phyloP scores from a whole-genome alignment of 768 basidiomycete genomes.

The Termitomyces eurrhizus region DNA sequence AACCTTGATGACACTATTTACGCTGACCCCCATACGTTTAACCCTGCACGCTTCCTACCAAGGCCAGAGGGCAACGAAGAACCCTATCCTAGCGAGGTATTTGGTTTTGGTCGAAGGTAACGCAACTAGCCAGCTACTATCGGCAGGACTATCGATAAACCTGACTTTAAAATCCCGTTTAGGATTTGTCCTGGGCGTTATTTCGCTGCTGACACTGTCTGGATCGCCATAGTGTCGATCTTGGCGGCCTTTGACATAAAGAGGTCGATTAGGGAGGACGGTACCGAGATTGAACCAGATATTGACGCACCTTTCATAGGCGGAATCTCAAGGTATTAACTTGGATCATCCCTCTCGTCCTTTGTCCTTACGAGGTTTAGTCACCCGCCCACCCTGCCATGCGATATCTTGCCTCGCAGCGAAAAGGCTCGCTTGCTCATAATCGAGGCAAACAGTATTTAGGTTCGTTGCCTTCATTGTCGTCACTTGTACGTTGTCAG shows the following conservation, averaged over 20 bases:
- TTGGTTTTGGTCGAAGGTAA: constrained; percentile 18
- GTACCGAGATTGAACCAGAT: constrained; percentile 29
- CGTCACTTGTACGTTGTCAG: too few relatives aligned
- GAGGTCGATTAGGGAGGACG: constrained; percentile 27
- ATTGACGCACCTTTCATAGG: constrained; percentile 25
- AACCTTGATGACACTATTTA: constrained; percentile 33
- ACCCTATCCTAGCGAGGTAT: constrained; percentile 10
- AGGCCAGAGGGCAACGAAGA: constrained; percentile 15
- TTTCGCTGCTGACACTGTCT: constrained; percentile 36
- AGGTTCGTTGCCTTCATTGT: too few relatives aligned
- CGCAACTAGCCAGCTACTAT: not conserved
- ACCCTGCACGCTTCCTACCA: constrained; percentile 36
- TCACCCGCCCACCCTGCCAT: not conserved
- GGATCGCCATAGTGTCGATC: constrained; percentile 17
- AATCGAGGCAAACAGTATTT: not conserved
- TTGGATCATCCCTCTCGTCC: not conserved
- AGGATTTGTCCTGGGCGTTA: constrained; percentile 38
- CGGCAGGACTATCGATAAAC: not conserved
- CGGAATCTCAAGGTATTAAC: constrained; percentile 23
- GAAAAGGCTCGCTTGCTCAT: not conserved
- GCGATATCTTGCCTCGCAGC: not conserved
- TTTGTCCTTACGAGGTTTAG: not conserved
- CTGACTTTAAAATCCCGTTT: not conserved
- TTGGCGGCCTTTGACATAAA: constrained; percentile 28
- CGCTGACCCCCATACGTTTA: constrained; percentile 35